Percentiles rank a stretch among this genome's conserved stretches.
phyloP scores from a whole-genome alignment of 768 basidiomycete genomes.

The Kondoa malvinella region DNA sequence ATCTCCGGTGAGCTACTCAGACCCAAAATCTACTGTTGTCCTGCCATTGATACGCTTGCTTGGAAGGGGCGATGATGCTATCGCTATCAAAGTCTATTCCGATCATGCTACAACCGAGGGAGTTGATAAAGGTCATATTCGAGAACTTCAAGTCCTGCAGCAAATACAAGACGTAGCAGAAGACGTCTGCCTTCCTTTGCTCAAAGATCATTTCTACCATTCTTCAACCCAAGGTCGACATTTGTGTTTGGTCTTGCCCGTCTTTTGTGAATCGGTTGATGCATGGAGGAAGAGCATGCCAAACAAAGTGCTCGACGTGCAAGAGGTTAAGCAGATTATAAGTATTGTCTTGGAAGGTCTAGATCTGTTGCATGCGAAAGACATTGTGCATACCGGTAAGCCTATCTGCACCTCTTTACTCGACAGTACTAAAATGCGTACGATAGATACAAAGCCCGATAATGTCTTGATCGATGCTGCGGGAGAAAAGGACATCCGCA shows the following conservation, averaged over 20 bases:
- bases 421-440: neutral
- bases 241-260: neutral
- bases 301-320: neutral
- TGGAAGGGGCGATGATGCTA: no score
- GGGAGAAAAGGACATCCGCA: neutral
- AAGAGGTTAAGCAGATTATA: neutral
- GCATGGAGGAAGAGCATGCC: neutral
- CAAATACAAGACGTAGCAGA: neutral
- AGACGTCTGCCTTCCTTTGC: neutral
- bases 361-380: neutral
- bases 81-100: neutral
- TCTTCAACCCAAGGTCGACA: neutral
- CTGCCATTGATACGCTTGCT: no score
- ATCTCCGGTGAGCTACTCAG: no score
- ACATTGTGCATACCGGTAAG: neutral
- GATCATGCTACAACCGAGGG: neutral
- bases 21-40: no score
- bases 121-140: neutral
- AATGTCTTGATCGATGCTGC: slow-evolving; percentile 1
- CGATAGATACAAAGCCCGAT: neutral
- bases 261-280: neutral
- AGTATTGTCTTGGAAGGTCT: neutral
- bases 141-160: neutral
- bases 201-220: slow-evolving; percentile 1
- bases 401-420: neutral